These are phyloP conservation scores for Coemansia sp. DNA, from an alignment of 192 early-diverging fungal species.

Conservation along the genomic window DNA sequence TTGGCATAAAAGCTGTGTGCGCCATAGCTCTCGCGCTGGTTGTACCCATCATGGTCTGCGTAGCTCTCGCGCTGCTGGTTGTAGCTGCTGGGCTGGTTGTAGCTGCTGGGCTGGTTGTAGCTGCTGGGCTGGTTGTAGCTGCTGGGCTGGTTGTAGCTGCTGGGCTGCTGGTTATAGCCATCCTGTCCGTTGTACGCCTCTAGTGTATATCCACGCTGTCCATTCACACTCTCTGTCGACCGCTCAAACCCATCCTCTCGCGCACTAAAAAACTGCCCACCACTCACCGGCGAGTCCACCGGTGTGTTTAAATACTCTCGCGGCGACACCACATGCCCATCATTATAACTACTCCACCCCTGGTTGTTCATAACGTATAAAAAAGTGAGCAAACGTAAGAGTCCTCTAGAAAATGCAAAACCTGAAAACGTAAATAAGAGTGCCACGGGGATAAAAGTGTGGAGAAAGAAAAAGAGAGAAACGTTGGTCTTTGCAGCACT, in stretches of 20 bases:
- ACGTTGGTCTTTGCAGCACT: no score
- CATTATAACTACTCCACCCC: constrained; percentile 14
- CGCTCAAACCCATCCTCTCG: neutral
- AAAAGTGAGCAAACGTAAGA: neutral
- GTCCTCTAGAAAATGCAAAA: neutral
- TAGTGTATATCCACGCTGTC: no score
- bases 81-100: no score
- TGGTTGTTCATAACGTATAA: neutral
- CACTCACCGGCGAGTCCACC: constrained; percentile 15
- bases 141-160: no score
- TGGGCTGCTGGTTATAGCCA: neutral
- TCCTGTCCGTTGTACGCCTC: no score
- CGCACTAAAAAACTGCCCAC: constrained; percentile 17
- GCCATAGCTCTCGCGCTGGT: neutral
- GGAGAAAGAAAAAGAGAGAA: no score
- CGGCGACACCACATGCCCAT: constrained; percentile 9
- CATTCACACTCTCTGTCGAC: no score
- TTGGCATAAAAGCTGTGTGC: constrained; percentile 12
- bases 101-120: neutral
- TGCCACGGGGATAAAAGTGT: no score
- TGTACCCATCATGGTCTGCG: no score
- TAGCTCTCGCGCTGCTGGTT: no score
- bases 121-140: no score
- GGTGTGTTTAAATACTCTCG: constrained; percentile 15
- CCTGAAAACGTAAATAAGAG: neutral